A percentile compares a stretch with the other conserved stretches of the same genome.
Conservation (phyloP, 2,329 filamentous ascomycete species). For the Xylaria sp. region DNA sequence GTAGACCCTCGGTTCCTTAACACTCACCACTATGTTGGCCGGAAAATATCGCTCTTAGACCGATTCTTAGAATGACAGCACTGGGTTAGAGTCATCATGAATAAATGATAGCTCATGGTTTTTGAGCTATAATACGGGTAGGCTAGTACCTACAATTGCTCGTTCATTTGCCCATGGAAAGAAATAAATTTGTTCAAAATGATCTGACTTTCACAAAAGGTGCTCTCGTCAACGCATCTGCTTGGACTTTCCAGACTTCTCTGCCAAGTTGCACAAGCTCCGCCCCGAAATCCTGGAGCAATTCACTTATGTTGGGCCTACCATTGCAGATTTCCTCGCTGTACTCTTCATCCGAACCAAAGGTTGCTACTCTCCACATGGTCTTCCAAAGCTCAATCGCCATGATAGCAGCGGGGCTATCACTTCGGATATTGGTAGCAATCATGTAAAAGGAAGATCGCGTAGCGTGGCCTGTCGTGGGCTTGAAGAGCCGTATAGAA, state of each 20-base stretch:
- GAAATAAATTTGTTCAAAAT: too few species aligned
- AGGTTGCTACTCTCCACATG: not conserved
- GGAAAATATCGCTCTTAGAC: too few species aligned
- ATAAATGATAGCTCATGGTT: too few species aligned
- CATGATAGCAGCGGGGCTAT: not conserved
- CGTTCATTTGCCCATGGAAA: too few species aligned
- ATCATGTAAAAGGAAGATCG: not conserved
- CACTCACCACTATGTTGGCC: too few species aligned
- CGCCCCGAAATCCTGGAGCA: not conserved
- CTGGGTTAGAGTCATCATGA: too few species aligned
- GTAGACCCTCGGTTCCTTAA: too few species aligned
- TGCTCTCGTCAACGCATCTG: not conserved
- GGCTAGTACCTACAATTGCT: too few species aligned
- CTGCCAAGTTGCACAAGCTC: not conserved
- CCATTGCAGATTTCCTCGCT: not conserved
- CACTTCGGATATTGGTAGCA: not conserved
- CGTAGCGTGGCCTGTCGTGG: not conserved
- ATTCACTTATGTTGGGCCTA: not conserved
- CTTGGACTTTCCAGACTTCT: not conserved
- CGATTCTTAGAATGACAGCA: too few species aligned
- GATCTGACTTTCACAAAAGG: too few species aligned
- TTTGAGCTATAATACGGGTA: too few species aligned
- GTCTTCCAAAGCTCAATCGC: not conserved
- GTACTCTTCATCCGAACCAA: not conserved
- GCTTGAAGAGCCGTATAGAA: not conserved